phyloP scores from a whole-genome alignment of 106 monocot species.

The Dioscorea alata region DNA sequence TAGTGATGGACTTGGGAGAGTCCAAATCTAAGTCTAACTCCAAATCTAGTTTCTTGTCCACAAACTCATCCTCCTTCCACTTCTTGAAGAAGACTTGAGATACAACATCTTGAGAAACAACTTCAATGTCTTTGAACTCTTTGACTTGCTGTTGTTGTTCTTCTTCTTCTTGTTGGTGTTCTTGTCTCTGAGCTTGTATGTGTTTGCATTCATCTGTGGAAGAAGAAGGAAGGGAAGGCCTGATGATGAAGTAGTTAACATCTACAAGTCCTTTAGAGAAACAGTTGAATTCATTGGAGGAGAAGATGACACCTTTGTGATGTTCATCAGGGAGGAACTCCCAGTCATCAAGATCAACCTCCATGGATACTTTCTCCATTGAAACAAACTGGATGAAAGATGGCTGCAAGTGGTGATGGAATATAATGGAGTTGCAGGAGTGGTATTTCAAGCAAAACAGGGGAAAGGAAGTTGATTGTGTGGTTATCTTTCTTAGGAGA shows the following conservation, averaged over 20 bases:
- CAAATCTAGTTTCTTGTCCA: slow-evolving; percentile 18
- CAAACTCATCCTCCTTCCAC: slow-evolving; percentile 23
- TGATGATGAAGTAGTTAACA: slow-evolving; percentile 35
- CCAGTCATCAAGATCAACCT: slow-evolving; percentile 52
- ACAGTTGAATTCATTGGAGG: slow-evolving; percentile 11
- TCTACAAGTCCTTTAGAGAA: slow-evolving; percentile 17
- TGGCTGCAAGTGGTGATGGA: not conserved
- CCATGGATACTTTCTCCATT: slow-evolving; percentile 33
- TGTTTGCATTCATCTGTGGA: not conserved
- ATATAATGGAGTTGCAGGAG: not conserved
- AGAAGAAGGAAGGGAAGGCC: not conserved
- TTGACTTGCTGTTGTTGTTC: not conserved
- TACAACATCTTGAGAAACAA: slow-evolving; percentile 3
- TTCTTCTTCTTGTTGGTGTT: slow-evolving; percentile 1
- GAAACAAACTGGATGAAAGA: not conserved
- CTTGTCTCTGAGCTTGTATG: not conserved
- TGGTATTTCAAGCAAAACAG: not conserved
- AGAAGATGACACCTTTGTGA: slow-evolving; percentile 1
- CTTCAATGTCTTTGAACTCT: slow-evolving; percentile 23
- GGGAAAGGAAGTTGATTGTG: slow-evolving; percentile 1
- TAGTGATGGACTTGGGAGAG: slow-evolving; percentile 14
- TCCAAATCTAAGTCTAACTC: not conserved
- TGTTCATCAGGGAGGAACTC: slow-evolving; percentile 43
- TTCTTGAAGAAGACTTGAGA: slow-evolving; percentile 25
- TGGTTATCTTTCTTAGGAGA: slow-evolving; percentile 12